Evolutionary conservation across 129 eudicot genomes (phyloP).

Genomic region (Chrysanthemum makinoi): DNA sequence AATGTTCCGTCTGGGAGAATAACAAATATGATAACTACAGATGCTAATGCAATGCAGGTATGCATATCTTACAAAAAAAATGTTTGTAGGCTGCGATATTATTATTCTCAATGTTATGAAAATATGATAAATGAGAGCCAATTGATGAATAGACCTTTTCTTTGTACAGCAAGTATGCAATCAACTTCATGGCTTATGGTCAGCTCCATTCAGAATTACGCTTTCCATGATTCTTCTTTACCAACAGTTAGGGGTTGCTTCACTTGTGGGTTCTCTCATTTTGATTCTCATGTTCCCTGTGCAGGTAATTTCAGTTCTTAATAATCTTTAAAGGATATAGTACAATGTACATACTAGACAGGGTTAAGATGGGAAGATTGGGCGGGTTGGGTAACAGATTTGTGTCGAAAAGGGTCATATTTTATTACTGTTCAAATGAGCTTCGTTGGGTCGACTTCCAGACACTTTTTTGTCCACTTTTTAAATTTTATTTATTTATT

Average conservation of each 20-base stretch:
- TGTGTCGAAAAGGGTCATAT: background rate
- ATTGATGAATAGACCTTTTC: constrained; percentile 8
- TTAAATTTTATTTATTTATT: background rate
- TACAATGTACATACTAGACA: background rate
- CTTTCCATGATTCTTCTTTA: constrained; percentile 85
- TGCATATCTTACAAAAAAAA: constrained; percentile 7
- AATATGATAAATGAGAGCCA: background rate
- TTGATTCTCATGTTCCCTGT: constrained; percentile 80
- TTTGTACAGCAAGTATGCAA: constrained; percentile 84
- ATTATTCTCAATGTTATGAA: background rate
- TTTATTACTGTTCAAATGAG: background rate
- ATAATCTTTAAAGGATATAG: background rate
- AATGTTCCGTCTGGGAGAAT: constrained; percentile 71
- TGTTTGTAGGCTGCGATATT: background rate
- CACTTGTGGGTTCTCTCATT: constrained; percentile 72
- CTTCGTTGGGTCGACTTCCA: background rate
- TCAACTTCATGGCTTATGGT: constrained; percentile 88
- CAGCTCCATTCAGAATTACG: constrained; percentile 87
- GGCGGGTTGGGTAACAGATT: background rate
- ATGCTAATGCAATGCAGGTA: constrained; percentile 94
- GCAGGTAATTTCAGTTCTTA: constrained; percentile 53
- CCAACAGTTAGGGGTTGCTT: constrained; percentile 79
- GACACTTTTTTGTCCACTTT: background rate
- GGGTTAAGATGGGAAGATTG: background rate
- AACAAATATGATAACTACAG: constrained; percentile 93